phyloP scores from a whole-genome alignment of 2,329 filamentous ascomycete genomes.

The Atkinsonella hypoxylon region DNA sequence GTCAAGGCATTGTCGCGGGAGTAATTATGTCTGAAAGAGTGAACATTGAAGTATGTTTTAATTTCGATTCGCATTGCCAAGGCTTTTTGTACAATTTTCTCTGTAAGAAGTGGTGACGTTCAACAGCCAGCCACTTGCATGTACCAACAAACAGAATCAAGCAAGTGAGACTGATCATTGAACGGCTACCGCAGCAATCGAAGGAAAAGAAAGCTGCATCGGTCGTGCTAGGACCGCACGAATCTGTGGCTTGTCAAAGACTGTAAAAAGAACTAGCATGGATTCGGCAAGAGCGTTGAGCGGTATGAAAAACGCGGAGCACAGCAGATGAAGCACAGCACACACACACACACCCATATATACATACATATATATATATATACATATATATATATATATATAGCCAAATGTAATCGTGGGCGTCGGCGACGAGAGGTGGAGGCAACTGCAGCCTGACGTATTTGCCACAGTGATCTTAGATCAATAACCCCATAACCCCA shows the following conservation, averaged over 20 bases:
- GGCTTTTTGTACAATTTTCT: too few relatives aligned
- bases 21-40: too few relatives aligned
- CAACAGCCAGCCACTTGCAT: conserved; percentile 13
- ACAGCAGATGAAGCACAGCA: neutral
- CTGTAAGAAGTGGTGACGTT: conserved; percentile 8
- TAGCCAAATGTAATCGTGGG: too few relatives aligned
- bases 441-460: too few relatives aligned
- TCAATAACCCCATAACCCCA: too few relatives aligned
- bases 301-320: neutral
- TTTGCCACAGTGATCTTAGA: too few relatives aligned
- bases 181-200: neutral
- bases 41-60: too few relatives aligned
- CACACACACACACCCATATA: neutral
- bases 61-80: too few relatives aligned
- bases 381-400: too few relatives aligned
- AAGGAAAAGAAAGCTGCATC: neutral
- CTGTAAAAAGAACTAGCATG: neutral
- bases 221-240: neutral
- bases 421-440: too few relatives aligned
- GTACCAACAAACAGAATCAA: conserved; percentile 5
- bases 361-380: too few relatives aligned
- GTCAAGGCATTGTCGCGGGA: too few relatives aligned
- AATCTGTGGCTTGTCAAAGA: neutral
- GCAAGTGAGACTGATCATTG: neutral
- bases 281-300: neutral